Percentiles rank a stretch among this genome's conserved stretches.
Evolutionary conservation across 1,139 yeast genomes (phyloP).

Genomic region (Candida sp.): DNA sequence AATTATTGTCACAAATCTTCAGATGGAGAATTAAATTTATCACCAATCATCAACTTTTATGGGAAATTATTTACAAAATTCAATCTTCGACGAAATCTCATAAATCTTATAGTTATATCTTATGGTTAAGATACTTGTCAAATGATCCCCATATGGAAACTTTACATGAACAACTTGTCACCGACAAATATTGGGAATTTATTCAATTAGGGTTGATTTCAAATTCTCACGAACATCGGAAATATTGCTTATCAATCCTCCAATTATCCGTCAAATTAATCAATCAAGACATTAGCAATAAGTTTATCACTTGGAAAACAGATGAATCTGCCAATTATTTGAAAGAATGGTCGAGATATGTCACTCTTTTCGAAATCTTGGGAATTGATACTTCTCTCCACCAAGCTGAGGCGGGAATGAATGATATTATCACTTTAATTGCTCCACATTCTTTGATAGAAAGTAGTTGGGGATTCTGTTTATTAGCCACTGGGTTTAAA

Average conservation of each 20-base stretch:
- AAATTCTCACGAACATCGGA: constrained; percentile 65
- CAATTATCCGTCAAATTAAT: constrained; percentile 56
- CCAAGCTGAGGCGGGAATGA: constrained; percentile 77
- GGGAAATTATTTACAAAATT: constrained; percentile 44
- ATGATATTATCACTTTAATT: constrained; percentile 58
- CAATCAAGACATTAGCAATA: constrained; percentile 31
- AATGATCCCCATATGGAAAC: constrained; percentile 13
- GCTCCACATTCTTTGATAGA: constrained; percentile 49
- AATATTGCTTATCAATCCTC: constrained; percentile 66
- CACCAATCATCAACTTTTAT: constrained; percentile 22
- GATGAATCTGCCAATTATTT: constrained; percentile 24
- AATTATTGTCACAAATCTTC: constrained; percentile 31
- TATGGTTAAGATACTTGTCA: constrained; percentile 55
- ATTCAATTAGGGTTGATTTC: constrained; percentile 59
- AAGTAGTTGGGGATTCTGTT: constrained; percentile 71
- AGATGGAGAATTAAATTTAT: constrained; percentile 47
- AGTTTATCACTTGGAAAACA: constrained; percentile 47
- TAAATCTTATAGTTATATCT: constrained; percentile 42
- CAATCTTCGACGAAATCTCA: constrained; percentile 27
- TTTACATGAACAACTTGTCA: constrained; percentile 32
- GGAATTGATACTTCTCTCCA: constrained; percentile 86
- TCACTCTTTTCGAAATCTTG: constrained; percentile 74
- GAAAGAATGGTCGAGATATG: constrained; percentile 67
- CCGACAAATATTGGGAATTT: constrained; percentile 53
- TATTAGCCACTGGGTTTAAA: constrained; percentile 71